These are phyloP conservation scores for Hyaloscypha bicolor DNA, from an alignment of 495 filamentous ascomycete genomes.

Conservation along the genomic window DNA sequence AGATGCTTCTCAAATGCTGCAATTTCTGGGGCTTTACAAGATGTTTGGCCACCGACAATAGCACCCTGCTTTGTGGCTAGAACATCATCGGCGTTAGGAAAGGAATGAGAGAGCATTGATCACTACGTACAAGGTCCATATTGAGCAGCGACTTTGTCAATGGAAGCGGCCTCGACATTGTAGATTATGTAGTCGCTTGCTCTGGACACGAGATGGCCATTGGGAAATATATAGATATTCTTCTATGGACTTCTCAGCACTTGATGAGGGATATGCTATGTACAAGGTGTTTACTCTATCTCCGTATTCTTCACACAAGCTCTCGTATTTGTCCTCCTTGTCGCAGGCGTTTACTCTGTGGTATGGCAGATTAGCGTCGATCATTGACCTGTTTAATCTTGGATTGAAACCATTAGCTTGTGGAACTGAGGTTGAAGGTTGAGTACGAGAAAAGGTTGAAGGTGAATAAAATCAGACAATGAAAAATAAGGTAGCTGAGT, in stretches of 20 bases:
- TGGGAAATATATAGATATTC: conserved; percentile 77
- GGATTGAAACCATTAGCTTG: conserved; percentile 19
- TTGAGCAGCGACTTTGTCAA: conserved; percentile 78
- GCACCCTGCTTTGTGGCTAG: conserved; percentile 90
- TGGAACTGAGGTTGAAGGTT: not conserved
- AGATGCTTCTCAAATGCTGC: conserved; percentile 89
- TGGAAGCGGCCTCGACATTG: conserved; percentile 90
- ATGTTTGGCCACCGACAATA: conserved; percentile 96
- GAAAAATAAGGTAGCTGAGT: conserved; percentile 92
- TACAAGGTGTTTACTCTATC: conserved; percentile 58
- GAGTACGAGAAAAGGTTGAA: conserved; percentile 8
- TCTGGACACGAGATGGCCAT: conserved; percentile 94
- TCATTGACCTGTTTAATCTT: conserved; percentile 10
- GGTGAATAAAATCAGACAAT: conserved; percentile 71
- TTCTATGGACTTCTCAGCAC: conserved; percentile 65
- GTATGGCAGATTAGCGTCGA: conserved; percentile 10
- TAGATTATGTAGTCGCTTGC: conserved; percentile 97
- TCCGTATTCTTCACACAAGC: conserved; percentile 74
- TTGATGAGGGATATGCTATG: conserved; percentile 37
- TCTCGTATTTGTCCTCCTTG: conserved; percentile 78
- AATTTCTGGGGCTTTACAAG: conserved; percentile 97
- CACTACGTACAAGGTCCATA: conserved; percentile 85
- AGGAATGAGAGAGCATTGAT: conserved; percentile 24
- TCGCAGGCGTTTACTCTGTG: conserved; percentile 93
- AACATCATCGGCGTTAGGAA: conserved; percentile 16